Percentiles rank a stretch among this genome's conserved stretches.
phyloP scores from a whole-genome alignment of 495 filamentous ascomycete genomes.

The Corynascus novoguineensis region DNA sequence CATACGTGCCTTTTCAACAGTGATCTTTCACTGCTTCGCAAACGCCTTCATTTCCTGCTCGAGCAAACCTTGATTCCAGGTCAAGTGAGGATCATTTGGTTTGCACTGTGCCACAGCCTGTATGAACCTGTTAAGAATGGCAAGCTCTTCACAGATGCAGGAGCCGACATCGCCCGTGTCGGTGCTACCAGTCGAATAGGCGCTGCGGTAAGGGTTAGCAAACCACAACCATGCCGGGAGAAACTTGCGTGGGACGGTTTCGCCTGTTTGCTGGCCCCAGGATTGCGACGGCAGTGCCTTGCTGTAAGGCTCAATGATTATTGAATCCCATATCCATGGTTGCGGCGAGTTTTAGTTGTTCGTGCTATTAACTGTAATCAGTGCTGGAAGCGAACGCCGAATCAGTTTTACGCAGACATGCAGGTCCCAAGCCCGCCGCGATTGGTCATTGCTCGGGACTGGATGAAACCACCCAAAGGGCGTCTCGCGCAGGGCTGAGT shows the following conservation, averaged over 20 bases:
- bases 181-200: not conserved
- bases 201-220: constrained; percentile 1
- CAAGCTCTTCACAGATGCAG: not conserved
- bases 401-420: no score
- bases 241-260: not conserved
- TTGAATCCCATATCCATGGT: no score
- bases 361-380: no score
- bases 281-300: no score
- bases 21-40: not conserved
- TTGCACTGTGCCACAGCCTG: not conserved
- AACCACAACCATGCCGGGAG: constrained; percentile 7
- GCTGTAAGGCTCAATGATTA: no score
- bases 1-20: not conserved
- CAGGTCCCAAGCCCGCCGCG: no score
- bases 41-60: not conserved
- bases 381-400: no score
- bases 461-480: no score
- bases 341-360: no score
- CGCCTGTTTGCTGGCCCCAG: no score
- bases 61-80: not conserved
- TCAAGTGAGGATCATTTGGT: not conserved
- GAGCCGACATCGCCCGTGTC: not conserved
- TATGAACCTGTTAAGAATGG: not conserved
- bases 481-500: no score
- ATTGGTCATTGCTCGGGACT: no score